A percentile compares a stretch with the other conserved stretches of the same genome.
Conservation (phyloP, 768 basidiomycete genomes). For the Candolleomyces aberdarensis region DNA sequence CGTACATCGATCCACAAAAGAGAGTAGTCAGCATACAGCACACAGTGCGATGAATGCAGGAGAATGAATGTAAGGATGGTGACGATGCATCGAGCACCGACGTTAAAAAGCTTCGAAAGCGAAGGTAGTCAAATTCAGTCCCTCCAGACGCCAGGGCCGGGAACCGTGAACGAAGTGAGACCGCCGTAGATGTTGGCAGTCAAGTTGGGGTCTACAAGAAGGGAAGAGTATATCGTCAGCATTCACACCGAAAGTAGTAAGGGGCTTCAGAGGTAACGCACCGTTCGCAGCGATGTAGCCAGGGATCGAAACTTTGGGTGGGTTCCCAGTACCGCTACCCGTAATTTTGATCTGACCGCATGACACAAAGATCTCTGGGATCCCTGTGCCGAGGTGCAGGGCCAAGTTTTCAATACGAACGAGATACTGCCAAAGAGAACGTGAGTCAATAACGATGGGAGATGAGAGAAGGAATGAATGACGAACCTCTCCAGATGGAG, state of each 20-base stretch:
- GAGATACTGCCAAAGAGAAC: slow-evolving; percentile 29
- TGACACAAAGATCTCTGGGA: slow-evolving; percentile 46
- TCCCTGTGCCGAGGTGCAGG: slow-evolving; percentile 38
- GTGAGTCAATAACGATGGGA: background rate
- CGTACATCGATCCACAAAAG: too few species aligned
- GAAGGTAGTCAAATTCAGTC: background rate
- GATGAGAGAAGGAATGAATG: background rate
- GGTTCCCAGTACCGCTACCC: slow-evolving; percentile 40
- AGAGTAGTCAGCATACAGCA: too few species aligned
- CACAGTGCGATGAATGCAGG: too few species aligned
- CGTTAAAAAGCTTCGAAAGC: too few species aligned
- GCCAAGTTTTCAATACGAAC: slow-evolving; percentile 47
- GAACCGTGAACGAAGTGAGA: slow-evolving; percentile 30
- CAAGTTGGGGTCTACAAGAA: slow-evolving; percentile 32
- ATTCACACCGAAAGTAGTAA: too few species aligned
- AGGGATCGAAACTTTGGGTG: slow-evolving; percentile 46
- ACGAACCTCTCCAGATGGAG: slow-evolving; percentile 41
- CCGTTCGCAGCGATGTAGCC: slow-evolving; percentile 40
- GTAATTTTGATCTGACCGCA: slow-evolving; percentile 47
- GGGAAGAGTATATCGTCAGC: background rate
- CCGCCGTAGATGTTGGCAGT: slow-evolving; percentile 42
- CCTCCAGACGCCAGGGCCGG: slow-evolving; percentile 16
- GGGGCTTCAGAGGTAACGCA: slow-evolving; percentile 8
- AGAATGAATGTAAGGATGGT: too few species aligned
- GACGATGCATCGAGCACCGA: too few species aligned